These are phyloP conservation scores for Diddensiella transvaalensis DNA, from an alignment of 805 yeast species.

Conservation along the genomic window DNA sequence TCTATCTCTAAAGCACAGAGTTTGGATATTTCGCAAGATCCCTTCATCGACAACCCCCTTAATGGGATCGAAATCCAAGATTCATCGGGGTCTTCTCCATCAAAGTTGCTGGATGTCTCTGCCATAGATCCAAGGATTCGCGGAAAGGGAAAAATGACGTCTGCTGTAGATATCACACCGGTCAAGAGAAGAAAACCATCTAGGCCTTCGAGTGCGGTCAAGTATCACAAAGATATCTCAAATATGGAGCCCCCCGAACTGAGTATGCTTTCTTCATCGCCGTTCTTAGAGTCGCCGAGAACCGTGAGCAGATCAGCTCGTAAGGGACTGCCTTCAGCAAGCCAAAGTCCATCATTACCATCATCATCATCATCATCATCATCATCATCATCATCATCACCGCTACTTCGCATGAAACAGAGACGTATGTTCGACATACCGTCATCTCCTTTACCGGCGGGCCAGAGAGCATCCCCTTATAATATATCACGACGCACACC, in stretches of 20 bases:
- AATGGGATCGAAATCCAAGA: too few species aligned
- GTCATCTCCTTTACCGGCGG: not conserved
- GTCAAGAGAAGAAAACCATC: not conserved
- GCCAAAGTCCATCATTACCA: not conserved
- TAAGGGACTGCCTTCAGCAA: not conserved
- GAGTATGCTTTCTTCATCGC: constrained; percentile 20
- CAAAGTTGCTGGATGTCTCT: too few species aligned
- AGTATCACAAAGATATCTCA: not conserved
- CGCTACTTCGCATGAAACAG: not conserved
- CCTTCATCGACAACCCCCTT: too few species aligned
- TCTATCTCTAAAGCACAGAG: too few species aligned
- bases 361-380: not conserved
- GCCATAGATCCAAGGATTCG: too few species aligned
- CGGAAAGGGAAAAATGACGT: too few species aligned
- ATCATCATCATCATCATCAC: not conserved
- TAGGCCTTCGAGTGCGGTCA: not conserved
- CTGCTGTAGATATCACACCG: too few species aligned
- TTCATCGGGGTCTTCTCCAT: too few species aligned
- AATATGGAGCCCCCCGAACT: constrained; percentile 13
- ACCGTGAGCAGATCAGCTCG: too few species aligned
- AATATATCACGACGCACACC: not conserved
- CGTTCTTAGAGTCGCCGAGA: constrained; percentile 15
- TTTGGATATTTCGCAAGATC: too few species aligned
- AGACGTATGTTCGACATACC: not conserved
- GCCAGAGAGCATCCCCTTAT: not conserved